Conservation (phyloP, 2,329 filamentous ascomycete genomes). For the Mycosphaerella arachidis region DNA sequence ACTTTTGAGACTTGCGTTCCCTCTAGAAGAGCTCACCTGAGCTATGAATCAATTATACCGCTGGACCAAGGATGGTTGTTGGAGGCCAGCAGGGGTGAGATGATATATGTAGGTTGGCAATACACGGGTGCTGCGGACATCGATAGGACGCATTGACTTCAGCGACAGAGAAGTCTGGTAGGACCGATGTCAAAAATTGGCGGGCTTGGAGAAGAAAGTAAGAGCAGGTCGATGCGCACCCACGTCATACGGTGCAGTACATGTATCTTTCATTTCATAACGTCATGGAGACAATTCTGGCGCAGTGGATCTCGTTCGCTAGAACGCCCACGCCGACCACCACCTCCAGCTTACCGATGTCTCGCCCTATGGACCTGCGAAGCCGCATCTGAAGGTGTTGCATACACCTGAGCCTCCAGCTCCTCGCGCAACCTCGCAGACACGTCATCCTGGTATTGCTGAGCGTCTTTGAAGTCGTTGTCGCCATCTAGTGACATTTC, state of each 20-base stretch:
- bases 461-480: background rate
- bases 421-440: slow-evolving; percentile 7
- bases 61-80: no score
- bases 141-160: no score
- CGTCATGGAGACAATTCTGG: background rate
- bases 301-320: background rate
- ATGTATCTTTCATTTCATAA: background rate
- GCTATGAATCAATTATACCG: no score
- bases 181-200: no score
- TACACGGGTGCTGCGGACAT: no score
- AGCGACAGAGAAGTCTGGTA: no score
- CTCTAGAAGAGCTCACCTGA: no score
- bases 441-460: background rate
- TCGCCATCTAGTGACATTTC: background rate
- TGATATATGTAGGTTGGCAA: no score
- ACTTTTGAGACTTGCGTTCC: no score
- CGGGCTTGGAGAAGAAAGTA: no score
- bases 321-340: no score
- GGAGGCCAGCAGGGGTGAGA: no score
- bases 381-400: background rate
- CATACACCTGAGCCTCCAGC: slow-evolving; percentile 7
- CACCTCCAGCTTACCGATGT: background rate
- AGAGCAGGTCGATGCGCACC: background rate
- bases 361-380: slow-evolving; percentile 4
- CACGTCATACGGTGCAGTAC: background rate